Percentiles rank a stretch among this genome's conserved stretches.
Conservation (phyloP, 176 grass and related monocot species). For the Dactylis glomerata region DNA sequence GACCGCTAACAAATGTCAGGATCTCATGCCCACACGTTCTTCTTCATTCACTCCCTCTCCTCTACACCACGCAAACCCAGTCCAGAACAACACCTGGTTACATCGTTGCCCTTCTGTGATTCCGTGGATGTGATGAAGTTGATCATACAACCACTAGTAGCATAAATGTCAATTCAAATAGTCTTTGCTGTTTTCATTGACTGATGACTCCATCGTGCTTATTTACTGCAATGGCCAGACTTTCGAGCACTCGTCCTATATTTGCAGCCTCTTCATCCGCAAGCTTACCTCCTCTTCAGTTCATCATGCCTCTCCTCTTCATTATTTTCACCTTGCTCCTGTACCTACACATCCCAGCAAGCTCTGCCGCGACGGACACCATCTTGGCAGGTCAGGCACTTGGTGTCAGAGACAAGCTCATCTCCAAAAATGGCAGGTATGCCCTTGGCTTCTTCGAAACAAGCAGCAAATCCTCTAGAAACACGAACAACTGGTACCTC, state of each 20-base stretch:
- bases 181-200: background rate
- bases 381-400: background rate
- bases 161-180: background rate
- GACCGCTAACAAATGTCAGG: background rate
- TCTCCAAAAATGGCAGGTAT: conserved; percentile 43
- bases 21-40: background rate
- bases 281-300: background rate
- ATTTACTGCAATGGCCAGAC: background rate
- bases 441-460: conserved; percentile 63
- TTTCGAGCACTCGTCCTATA: background rate
- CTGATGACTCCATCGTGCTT: background rate
- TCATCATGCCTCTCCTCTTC: conserved; percentile 9
- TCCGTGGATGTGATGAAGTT: background rate
- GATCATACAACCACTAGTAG: background rate
- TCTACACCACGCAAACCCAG: background rate
- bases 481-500: conserved; percentile 25
- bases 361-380: background rate
- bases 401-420: conserved; percentile 21
- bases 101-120: background rate
- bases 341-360: background rate
- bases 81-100: background rate
- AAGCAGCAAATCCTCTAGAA: background rate
- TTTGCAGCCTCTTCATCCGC: background rate
- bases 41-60: background rate
- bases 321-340: background rate